phyloP scores from a whole-genome alignment of 164 flowering plant genomes.

The Dillenia turbinata region DNA sequence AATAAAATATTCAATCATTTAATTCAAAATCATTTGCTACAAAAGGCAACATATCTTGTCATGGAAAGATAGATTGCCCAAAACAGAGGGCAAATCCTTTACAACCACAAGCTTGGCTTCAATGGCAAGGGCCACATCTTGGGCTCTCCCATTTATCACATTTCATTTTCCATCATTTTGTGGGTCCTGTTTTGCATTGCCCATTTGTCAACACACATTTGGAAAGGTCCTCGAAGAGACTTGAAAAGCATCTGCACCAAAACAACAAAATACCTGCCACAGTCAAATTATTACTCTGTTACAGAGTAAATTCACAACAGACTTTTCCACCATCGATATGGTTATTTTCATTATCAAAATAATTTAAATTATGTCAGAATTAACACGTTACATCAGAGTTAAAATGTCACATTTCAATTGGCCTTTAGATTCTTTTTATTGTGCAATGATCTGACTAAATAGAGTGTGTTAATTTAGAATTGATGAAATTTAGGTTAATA shows the following conservation, averaged over 20 bases:
- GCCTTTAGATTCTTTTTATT: too few species aligned
- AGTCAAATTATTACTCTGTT: neutral
- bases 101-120: conserved; percentile 4
- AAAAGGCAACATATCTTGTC: neutral
- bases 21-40: too few species aligned
- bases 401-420: too few species aligned
- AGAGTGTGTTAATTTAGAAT: too few species aligned
- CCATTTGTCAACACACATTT: neutral
- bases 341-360: too few species aligned
- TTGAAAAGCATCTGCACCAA: neutral
- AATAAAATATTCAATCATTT: neutral
- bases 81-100: conserved; percentile 1
- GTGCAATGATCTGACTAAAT: too few species aligned
- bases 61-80: conserved; percentile 2
- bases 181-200: conserved; percentile 1
- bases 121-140: neutral
- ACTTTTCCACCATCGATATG: neutral
- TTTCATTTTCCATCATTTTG: neutral
- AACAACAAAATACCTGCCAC: conserved; percentile 3
- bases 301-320: neutral
- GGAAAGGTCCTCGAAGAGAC: conserved; percentile 1
- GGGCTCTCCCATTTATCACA: conserved; percentile 1
- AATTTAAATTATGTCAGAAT: too few species aligned
- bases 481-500: too few species aligned
- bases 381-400: too few species aligned